Evolutionary conservation across 768 basidiomycete species (phyloP), one percentile per base, ranked within the genome.

Genomic region (Sporobolomyces pararoseus): DNA sequence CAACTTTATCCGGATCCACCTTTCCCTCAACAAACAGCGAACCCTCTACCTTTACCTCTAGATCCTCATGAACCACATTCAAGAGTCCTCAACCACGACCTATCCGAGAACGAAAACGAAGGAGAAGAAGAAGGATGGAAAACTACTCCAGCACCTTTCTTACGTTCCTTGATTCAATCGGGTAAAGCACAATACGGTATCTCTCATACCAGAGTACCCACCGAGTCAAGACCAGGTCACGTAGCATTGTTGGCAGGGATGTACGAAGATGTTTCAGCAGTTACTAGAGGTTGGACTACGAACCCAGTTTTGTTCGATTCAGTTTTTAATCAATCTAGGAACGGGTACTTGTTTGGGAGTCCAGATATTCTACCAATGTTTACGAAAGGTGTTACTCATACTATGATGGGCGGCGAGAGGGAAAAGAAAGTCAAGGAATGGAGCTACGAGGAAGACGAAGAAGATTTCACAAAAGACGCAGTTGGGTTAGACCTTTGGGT

Each of bases 341-440:
- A 83, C 27, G 89, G 89, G 0, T 93, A 86, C 77, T 88, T 89
- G 1, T 92, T 93, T 68, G 91, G 91, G 1, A 89, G 88, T 3
- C 91, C 91, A 0, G 91, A 93, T 78, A 93, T 93, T 60, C 79
- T 92, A 7, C 90, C 89, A 3, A 92, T 93, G 88, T 93, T 93
- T 75, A 81, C 85, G 12, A 83, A n/a, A n/a, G n/a, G n/a, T n/a
- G n/a, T n/a, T n/a, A n/a, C n/a, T n/a, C n/a, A n/a, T n/a, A n/a
- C n/a, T n/a, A n/a, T n/a, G n/a, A n/a, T n/a, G 84, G n/a, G 89
- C 89, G 23, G 88, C 89, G 1, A 82, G 82, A 35, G 35, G 0
- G 84, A 85, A 0, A 86, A 85, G 0, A 88, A 84, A 75, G 89
- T 93, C 2, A 82, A 84, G 52, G 85, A 86, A 42, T 91, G 88